Evolutionary conservation across 768 basidiomycete genomes (phyloP).

Genomic region (Kondoa malvinella): DNA sequence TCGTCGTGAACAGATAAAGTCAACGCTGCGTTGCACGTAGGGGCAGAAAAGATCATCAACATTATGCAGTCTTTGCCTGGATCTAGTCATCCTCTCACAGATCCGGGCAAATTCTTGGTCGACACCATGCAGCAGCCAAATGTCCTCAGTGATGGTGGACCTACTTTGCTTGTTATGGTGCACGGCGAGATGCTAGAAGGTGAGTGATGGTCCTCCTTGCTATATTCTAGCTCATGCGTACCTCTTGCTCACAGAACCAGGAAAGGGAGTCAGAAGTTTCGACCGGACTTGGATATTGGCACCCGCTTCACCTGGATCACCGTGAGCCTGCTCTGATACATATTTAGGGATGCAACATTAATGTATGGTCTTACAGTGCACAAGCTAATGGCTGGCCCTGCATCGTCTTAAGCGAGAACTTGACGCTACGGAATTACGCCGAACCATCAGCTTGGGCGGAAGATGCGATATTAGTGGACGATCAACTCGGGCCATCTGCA

Average conservation of each 20-base stretch:
- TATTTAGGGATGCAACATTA: slow-evolving; percentile 12
- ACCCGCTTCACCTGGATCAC: slow-evolving; percentile 60
- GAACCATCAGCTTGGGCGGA: slow-evolving; percentile 59
- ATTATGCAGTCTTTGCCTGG: slow-evolving; percentile 50
- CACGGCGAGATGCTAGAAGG: slow-evolving; percentile 87
- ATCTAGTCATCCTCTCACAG: slow-evolving; percentile 65
- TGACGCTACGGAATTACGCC: slow-evolving; percentile 66
- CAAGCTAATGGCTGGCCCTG: slow-evolving; percentile 75
- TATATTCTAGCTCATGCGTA: background rate
- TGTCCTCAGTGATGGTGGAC: slow-evolving; percentile 30
- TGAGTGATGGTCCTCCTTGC: slow-evolving; percentile 34
- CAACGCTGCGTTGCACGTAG: slow-evolving; percentile 47
- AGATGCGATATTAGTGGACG: slow-evolving; percentile 28
- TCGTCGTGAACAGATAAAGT: slow-evolving; percentile 23
- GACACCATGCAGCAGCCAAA: slow-evolving; percentile 52
- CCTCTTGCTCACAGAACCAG: slow-evolving; percentile 39
- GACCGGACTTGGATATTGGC: slow-evolving; percentile 78
- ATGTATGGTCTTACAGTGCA: slow-evolving; percentile 39
- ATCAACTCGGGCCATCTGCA: slow-evolving; percentile 28
- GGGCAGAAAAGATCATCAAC: slow-evolving; percentile 47
- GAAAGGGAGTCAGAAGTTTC: slow-evolving; percentile 72
- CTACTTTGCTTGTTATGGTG: slow-evolving; percentile 48
- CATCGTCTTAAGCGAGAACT: slow-evolving; percentile 71
- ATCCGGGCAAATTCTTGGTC: slow-evolving; percentile 65
- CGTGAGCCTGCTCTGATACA: slow-evolving; percentile 39